Evolutionary conservation across 1,284 basidiomycete species (phyloP).

Genomic region (Fistulinella cinereoalba): DNA sequence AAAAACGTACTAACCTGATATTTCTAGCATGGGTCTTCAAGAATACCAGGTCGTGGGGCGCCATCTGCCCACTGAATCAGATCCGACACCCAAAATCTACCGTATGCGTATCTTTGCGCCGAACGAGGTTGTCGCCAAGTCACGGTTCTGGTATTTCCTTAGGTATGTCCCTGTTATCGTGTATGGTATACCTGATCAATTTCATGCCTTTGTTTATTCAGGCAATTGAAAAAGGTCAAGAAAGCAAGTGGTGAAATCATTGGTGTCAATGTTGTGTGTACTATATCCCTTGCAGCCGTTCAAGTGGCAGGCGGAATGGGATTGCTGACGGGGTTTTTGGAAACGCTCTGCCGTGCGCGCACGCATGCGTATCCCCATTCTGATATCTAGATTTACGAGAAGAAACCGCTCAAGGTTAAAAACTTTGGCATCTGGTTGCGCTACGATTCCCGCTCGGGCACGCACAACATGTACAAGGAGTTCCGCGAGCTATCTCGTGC

Average conservation of each 20-base stretch:
- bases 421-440: conserved; percentile 99
- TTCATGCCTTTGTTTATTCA: conserved; percentile 32
- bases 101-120: conserved; percentile 99
- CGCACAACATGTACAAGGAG: conserved; percentile 98
- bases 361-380: conserved; percentile 16
- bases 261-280: conserved; percentile 94
- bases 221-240: conserved; percentile 98
- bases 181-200: background rate
- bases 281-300: conserved; percentile 67
- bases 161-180: conserved; percentile 43
- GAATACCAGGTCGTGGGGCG: conserved; percentile 99
- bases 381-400: conserved; percentile 83
- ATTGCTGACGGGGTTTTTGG: conserved; percentile 45
- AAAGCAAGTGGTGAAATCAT: conserved; percentile 99
- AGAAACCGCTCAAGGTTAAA: conserved; percentile 97
- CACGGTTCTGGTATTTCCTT: conserved; percentile 99
- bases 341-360: background rate
- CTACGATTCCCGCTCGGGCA: conserved; percentile 97
- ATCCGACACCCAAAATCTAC: conserved; percentile 95
- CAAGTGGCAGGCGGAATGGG: conserved; percentile 83
- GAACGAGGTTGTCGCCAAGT: conserved; percentile 98
- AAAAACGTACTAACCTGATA: conserved; percentile 14
- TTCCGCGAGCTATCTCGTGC: conserved; percentile 95
- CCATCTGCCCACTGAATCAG: conserved; percentile 91
- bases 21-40: conserved; percentile 45